A percentile compares a stretch with the other conserved stretches of the same genome.
Conservation (phyloP, 257 asterid species). For the Haberlea rhodopensis region DNA sequence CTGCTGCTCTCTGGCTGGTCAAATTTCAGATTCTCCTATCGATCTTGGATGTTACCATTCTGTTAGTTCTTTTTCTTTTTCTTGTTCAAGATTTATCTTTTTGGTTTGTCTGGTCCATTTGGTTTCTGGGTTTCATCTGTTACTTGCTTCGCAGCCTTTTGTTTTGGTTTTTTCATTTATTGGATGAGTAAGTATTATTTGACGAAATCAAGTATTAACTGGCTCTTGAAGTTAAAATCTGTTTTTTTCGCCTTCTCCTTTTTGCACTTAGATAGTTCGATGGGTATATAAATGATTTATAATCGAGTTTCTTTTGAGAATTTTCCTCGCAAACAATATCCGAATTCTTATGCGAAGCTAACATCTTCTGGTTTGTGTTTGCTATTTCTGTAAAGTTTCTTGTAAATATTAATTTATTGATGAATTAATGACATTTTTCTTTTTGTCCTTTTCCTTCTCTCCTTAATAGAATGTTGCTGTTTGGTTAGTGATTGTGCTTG, state of each 20-base stretch:
- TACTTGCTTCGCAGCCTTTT: not conserved
- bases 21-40: constrained; percentile 24
- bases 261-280: constrained; percentile 9
- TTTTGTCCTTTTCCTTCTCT: not conserved
- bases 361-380: constrained; percentile 14
- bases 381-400: not conserved
- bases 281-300: constrained; percentile 21
- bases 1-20: constrained; percentile 55
- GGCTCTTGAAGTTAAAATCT: constrained; percentile 12
- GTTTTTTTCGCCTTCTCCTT: not conserved
- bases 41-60: constrained; percentile 27
- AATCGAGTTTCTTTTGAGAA: constrained; percentile 12
- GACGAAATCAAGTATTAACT: not conserved
- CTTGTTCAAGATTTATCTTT: constrained; percentile 27
- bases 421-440: not conserved
- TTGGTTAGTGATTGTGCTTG: constrained; percentile 33
- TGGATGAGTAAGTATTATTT: constrained; percentile 25
- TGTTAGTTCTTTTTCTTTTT: constrained; percentile 1
- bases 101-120: constrained; percentile 11
- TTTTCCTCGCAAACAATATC: constrained; percentile 5
- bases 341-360: not conserved
- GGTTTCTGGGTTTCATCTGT: constrained; percentile 19
- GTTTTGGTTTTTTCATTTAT: not conserved
- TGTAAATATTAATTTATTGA: constrained; percentile 6
- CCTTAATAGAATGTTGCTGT: constrained; percentile 26